phyloP scores from a whole-genome alignment of 164 flowering plant genomes.

The Vitis rotundifolia region DNA sequence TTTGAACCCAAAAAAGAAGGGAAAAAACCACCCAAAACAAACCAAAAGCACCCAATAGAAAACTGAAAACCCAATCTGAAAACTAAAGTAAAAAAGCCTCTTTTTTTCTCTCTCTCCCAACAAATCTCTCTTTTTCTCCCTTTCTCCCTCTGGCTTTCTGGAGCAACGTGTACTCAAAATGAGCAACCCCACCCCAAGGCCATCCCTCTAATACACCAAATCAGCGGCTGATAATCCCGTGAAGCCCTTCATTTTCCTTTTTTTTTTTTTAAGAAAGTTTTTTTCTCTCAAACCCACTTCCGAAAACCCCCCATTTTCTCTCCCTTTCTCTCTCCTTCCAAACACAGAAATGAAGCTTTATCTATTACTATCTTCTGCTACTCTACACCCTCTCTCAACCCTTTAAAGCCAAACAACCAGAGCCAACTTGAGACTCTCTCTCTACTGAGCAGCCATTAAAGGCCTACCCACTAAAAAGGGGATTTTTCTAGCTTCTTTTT shows the following conservation, averaged over 20 bases:
- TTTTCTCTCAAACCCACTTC: slow-evolving; percentile 3
- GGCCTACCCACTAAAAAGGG: slow-evolving; percentile 10
- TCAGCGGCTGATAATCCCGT: neutral
- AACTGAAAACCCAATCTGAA: too few relatives aligned
- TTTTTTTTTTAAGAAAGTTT: neutral
- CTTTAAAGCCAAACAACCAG: neutral
- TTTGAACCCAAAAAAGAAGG: neutral
- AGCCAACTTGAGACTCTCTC: neutral
- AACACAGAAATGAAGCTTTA: neutral
- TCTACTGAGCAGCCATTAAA: slow-evolving; percentile 5
- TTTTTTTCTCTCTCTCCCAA: neutral
- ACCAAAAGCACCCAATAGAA: too few relatives aligned
- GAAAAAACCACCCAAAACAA: too few relatives aligned
- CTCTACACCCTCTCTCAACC: neutral
- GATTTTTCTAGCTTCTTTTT: slow-evolving; percentile 9
- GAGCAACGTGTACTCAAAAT: slow-evolving; percentile 50
- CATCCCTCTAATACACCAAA: neutral
- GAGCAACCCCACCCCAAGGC: slow-evolving; percentile 13
- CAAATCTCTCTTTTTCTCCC: neutral
- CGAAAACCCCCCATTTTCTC: neutral
- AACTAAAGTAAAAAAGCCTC: too few relatives aligned
- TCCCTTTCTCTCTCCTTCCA: neutral
- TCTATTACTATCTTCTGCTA: neutral
- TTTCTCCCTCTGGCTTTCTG: slow-evolving; percentile 35
- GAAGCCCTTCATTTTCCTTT: neutral